Evolutionary conservation across 2,329 filamentous ascomycete species (phyloP), one percentile per base, ranked within the genome.

Genomic region (Scorias spongiosa): DNA sequence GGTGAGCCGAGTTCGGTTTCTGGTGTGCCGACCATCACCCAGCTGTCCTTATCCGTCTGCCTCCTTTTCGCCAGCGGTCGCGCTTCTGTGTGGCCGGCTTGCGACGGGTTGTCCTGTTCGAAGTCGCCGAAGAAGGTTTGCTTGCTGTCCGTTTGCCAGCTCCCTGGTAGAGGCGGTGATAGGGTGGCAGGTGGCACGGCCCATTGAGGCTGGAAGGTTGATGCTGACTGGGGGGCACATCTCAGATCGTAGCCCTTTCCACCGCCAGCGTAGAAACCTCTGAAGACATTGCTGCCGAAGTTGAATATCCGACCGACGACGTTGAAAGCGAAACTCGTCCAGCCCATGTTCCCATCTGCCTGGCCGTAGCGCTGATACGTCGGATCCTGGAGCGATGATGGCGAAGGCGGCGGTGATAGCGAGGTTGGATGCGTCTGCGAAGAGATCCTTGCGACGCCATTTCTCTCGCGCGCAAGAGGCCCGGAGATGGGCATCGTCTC

Each of bases 251-350:
- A 93, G 20, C 77, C 78, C 47, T 69, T 70, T 8, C 88, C 89
- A 2, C 82, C 85, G 7, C 88, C 89, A 10, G 88, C 86, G 48
- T 88, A 80, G 60, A 95, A 95, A 0, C 88, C 88, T 44, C 75
- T 74, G 56, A 95, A 93, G 0, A 82, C 76, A 18, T 59, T 67
- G 3, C 67, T 76, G 66, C 88, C 94, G 54, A 94, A 91, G 52
- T 87, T 76, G 74, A 85, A 87, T 0, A 93, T 78, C 55, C 81
- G 89, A 14, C 84, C 83, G 7, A 84, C 70, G 0, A 81, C 70
- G 36, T 66, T 73, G 29, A 84, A 66, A 5, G 81, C 73, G 41
- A 75, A 63, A 14, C 67, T 66, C 28, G 74, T 71, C 79, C 77
- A 81, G 32, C 69, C 65, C 14, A 39, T 38, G 37, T 34, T 46